Percentiles rank a stretch among this genome's conserved stretches.
phyloP scores from a whole-genome alignment of 768 basidiomycete genomes.

The Auricularia auricula-judae region DNA sequence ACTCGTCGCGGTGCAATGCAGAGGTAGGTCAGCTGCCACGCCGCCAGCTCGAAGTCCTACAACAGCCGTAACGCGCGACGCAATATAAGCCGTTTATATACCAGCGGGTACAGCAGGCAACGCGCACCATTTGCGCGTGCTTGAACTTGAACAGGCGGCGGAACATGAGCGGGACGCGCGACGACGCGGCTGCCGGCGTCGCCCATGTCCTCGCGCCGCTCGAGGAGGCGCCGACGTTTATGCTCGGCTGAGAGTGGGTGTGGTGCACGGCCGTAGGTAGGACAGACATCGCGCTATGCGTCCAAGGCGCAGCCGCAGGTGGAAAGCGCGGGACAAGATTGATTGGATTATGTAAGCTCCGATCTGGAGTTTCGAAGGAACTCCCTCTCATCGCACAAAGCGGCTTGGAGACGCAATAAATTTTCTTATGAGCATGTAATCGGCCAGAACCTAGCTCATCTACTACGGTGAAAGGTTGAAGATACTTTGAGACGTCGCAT shows the following conservation, averaged over 20 bases:
- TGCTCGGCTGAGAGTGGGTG: conserved; percentile 4
- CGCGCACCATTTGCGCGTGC: conserved; percentile 76
- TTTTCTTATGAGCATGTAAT: no score
- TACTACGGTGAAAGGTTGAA: no score
- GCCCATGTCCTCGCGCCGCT: conserved; percentile 2
- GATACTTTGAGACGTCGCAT: no score
- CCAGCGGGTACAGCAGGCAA: no score
- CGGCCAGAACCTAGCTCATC: no score
- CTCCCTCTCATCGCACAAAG: no score
- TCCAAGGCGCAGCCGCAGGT: background rate
- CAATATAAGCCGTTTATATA: no score
- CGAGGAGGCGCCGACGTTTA: conserved; percentile 12
- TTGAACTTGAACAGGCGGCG: conserved; percentile 66
- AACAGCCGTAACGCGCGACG: no score
- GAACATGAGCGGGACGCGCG: conserved; percentile 71
- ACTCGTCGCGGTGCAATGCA: conserved; percentile 89
- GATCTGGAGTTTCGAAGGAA: no score
- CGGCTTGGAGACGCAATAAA: no score
- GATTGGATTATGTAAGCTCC: no score
- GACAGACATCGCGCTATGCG: conserved; percentile 17
- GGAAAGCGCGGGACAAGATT: no score
- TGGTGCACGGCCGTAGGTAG: conserved; percentile 20
- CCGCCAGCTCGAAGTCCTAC: conserved; percentile 93
- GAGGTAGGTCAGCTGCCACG: conserved; percentile 91
- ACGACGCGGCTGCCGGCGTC: conserved; percentile 25